phyloP scores from a whole-genome alignment of 352 stramenopile genomes.

The Phytopythium helicoides region DNA sequence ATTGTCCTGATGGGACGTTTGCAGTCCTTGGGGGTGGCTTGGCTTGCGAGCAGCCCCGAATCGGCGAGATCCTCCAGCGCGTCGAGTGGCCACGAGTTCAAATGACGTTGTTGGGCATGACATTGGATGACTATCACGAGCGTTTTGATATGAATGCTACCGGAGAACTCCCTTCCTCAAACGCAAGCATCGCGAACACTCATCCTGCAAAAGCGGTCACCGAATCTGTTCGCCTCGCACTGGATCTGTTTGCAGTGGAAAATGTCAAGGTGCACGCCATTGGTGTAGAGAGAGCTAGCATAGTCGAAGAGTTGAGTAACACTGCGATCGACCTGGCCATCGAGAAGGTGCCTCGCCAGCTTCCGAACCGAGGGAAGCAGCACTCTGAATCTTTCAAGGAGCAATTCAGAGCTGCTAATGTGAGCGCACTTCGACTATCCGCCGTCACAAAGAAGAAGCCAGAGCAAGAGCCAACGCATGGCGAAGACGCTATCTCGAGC shows the following conservation, averaged over 20 bases:
- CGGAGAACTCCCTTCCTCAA: not conserved
- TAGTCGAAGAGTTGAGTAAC: not conserved
- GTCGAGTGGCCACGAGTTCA: conserved; percentile 29
- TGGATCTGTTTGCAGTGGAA: conserved; percentile 17
- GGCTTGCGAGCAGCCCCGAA: conserved; percentile 18
- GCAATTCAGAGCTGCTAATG: not conserved
- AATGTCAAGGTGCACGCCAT: conserved; percentile 17
- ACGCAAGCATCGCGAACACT: not conserved
- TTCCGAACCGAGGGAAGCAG: conserved; percentile 1
- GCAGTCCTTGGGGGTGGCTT: conserved; percentile 27
- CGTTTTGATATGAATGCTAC: not conserved
- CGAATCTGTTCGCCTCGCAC: conserved; percentile 16
- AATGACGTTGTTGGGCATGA: conserved; percentile 20
- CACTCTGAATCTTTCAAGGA: not conserved
- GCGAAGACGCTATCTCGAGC: no score
- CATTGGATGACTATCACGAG: conserved; percentile 7
- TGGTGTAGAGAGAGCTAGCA: not conserved
- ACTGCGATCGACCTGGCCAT: not conserved
- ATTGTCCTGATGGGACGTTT: conserved; percentile 23
- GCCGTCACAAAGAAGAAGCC: no score
- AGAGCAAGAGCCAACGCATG: not conserved
- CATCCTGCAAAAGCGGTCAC: not conserved
- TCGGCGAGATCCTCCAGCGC: conserved; percentile 42
- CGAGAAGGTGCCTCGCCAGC: not conserved
- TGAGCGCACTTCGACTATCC: not conserved